Conservation (phyloP, 2,329 filamentous ascomycete genomes). For the Fusarium virguliforme region DNA sequence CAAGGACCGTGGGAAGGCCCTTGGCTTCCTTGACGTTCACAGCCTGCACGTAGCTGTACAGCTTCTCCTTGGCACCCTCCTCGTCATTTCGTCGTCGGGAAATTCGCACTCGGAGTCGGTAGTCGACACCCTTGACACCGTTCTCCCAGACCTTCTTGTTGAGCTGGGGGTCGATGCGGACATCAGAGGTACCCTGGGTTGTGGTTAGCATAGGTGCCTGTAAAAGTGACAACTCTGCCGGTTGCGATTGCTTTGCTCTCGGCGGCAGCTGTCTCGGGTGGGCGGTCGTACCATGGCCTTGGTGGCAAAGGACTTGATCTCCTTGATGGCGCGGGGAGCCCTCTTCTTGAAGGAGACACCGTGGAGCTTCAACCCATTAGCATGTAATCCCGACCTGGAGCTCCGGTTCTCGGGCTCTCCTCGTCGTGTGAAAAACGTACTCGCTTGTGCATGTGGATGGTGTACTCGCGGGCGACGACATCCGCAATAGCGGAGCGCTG, state of each 20-base stretch:
- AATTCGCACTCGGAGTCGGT: slow-evolving; percentile 97
- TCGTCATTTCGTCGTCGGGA: slow-evolving; percentile 99
- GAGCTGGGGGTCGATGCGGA: slow-evolving; percentile 97
- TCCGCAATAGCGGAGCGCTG: slow-evolving; percentile 97
- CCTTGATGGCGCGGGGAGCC: slow-evolving; percentile 98
- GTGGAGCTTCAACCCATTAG: slow-evolving; percentile 78
- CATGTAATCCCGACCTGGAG: slow-evolving; percentile 28
- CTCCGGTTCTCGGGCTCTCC: slow-evolving; percentile 32
- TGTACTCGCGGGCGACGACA: slow-evolving; percentile 99
- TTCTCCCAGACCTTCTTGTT: slow-evolving; percentile 99
- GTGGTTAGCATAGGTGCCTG: slow-evolving; percentile 40
- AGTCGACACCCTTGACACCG: slow-evolving; percentile 98
- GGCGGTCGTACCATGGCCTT: slow-evolving; percentile 89
- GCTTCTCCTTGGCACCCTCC: slow-evolving; percentile 99
- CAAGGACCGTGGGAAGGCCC: slow-evolving; percentile 93
- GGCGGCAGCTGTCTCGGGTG: slow-evolving; percentile 22
- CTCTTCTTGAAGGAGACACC: slow-evolving; percentile 99
- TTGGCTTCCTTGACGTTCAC: slow-evolving; percentile 99
- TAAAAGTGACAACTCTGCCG: slow-evolving; percentile 24
- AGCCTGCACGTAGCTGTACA: slow-evolving; percentile 99
- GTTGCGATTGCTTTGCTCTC: slow-evolving; percentile 31
- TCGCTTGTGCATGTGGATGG: slow-evolving; percentile 99
- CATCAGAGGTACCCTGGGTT: slow-evolving; percentile 90
- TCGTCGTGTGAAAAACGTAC: slow-evolving; percentile 53
- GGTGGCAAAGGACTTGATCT: slow-evolving; percentile 95